Evolutionary conservation across 768 basidiomycete genomes (phyloP), one percentile per base, ranked within the genome.

Genomic region (Cystoderma amianthinum): DNA sequence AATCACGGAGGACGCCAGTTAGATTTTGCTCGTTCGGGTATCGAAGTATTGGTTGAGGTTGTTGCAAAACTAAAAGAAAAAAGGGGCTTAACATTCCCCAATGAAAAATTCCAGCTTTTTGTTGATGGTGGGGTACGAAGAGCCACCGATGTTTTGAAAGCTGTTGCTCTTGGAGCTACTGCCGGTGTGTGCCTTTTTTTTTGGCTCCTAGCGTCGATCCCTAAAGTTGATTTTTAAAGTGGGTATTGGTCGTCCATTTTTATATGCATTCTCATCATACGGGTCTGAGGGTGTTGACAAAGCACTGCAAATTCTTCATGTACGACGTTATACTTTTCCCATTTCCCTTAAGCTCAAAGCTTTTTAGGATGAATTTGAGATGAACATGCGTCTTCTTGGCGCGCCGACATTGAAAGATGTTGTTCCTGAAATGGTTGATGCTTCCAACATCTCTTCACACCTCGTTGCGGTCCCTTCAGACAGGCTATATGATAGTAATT

Each of bases 71-170:
- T 98, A 16, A 76, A 76, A 46, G 72, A 69, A 56, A 69, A 70
- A 42, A 74, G 85, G 11, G 80, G 84, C 1, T 61, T 88, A 28
- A 67, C 68, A 17, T 88, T 89, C 61, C 86, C 89, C 2, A 87
- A 89, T 39, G 72, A 76, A 39, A 74, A 69, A 40, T 89, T 98
- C 66, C 82, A 91, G 54, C 67, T 98, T 22, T 89, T 85, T 53
- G 75, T 92, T 10, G 95, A 99, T 53, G 95, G 95, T n/a, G 96
- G 95, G 42, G 90, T 97, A 5, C 74, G 93, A 37, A 70, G 93
- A 25, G 91, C 93, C 1, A 90, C 85, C 9, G 91, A 95, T 57
- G 83, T 93, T 2, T 64, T 95, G 43, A 94, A 95, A 55, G 91
- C 90, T 2, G 56, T 93, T 37, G 90, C 90, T 0, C 67, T 94